A percentile compares a stretch with the other conserved stretches of the same genome.
Evolutionary conservation across 73 alveolate species (phyloP).

Genomic region (Breviolum minutum): DNA sequence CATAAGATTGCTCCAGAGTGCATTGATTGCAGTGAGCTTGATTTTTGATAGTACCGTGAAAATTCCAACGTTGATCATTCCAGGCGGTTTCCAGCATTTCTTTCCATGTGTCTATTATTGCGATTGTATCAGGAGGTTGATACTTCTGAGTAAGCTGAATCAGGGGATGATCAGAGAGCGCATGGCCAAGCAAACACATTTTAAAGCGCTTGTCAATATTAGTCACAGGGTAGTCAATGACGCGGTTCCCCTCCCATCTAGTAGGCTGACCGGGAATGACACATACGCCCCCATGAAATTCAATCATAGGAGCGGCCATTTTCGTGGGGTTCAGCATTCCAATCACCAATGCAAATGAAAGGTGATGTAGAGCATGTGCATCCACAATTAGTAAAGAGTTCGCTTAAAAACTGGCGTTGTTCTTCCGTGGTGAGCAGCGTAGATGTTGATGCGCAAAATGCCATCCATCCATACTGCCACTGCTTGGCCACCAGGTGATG

Average conservation of each 20-base stretch:
- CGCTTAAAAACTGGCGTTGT: not conserved
- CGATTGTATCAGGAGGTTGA: not conserved
- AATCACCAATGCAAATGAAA: not conserved
- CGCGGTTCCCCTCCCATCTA: not conserved
- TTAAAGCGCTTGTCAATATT: no score
- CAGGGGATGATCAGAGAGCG: not conserved
- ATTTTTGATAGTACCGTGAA: no score
- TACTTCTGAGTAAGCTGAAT: not conserved
- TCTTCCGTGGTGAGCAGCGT: slow-evolving; percentile 10
- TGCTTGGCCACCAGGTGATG: not conserved
- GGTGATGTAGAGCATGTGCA: not conserved
- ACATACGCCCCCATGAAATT: not conserved
- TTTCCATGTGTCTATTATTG: no score
- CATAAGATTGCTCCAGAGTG: no score
- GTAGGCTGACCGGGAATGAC: not conserved
- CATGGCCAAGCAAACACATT: no score
- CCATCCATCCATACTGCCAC: not conserved
- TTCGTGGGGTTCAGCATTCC: not conserved
- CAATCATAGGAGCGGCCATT: not conserved
- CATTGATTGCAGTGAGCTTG: no score
- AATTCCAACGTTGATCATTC: no score
- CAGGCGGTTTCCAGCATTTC: no score
- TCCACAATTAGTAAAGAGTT: not conserved
- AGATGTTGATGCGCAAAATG: not conserved
- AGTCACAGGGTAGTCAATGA: not conserved